Percentiles rank a stretch among this genome's conserved stretches.
Evolutionary conservation across 176 grass and related monocot genomes (phyloP).

Genomic region (Hyparrhenia diplandra): DNA sequence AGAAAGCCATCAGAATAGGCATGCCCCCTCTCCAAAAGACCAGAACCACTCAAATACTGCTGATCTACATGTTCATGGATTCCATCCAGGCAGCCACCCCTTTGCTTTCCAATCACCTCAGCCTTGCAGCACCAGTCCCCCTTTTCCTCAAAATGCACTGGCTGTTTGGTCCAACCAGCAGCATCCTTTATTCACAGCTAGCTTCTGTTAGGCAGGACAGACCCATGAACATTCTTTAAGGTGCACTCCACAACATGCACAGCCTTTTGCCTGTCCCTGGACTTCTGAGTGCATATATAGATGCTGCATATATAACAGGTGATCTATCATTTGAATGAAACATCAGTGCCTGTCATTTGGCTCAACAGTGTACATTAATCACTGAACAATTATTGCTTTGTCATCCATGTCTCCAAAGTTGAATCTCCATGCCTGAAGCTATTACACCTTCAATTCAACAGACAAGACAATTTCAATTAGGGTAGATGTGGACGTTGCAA

Average conservation of each 20-base stretch:
- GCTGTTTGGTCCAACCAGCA: conserved; percentile 36
- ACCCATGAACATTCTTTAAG: conserved; percentile 5
- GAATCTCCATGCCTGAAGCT: neutral
- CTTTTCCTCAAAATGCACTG: conserved; percentile 24
- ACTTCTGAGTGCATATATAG: neutral
- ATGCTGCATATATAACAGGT: neutral
- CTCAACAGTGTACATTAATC: conserved; percentile 16
- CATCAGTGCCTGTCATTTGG: neutral
- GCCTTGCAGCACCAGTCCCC: conserved; percentile 9
- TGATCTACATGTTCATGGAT: conserved; percentile 21
- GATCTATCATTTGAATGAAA: neutral
- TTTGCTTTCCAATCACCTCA: conserved; percentile 51
- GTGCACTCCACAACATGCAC: neutral
- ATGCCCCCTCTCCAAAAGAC: neutral
- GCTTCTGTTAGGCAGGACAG: conserved; percentile 31
- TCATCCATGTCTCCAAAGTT: conserved; percentile 11
- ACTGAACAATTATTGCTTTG: conserved; percentile 9
- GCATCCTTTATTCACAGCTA: conserved; percentile 16
- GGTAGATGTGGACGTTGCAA: conserved; percentile 38
- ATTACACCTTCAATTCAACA: neutral
- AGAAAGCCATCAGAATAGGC: conserved; percentile 31
- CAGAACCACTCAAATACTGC: conserved; percentile 11
- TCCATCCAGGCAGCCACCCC: conserved; percentile 30
- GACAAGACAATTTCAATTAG: conserved; percentile 30
- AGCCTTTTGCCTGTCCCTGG: neutral